Evolutionary conservation across 1,139 yeast species (phyloP).

Genomic region (Tardiomyces digboiensis): DNA sequence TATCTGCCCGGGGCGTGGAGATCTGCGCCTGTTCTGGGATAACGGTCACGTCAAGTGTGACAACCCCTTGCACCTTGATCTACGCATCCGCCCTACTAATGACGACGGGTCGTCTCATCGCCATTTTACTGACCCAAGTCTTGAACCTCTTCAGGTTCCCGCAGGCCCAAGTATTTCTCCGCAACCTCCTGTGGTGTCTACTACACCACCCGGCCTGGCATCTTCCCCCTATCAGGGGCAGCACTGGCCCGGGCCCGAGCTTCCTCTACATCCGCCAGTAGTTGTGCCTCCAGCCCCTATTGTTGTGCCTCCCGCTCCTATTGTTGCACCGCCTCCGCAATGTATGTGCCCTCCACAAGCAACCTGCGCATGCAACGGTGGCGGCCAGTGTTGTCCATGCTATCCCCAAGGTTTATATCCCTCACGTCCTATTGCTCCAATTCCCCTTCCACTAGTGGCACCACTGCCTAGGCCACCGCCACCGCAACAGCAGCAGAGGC

Average conservation of each 20-base stretch:
- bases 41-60: neutral
- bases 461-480: neutral
- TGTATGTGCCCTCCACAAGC: neutral
- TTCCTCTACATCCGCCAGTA: too few relatives aligned
- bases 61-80: neutral
- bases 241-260: neutral
- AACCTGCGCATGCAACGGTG: neutral
- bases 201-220: too few relatives aligned
- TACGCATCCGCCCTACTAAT: neutral
- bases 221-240: neutral
- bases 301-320: neutral
- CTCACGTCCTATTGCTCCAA: neutral
- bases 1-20: neutral
- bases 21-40: neutral
- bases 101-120: constrained; percentile 1
- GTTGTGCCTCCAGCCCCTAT: neutral
- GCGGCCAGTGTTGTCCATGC: neutral
- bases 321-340: neutral
- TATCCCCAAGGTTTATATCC: neutral
- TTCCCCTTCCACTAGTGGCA: neutral
- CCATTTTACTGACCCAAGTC: neutral
- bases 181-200: too few relatives aligned
- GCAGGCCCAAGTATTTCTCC: neutral
- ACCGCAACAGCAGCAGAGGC: too few relatives aligned
- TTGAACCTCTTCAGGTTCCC: neutral